Conservation (phyloP, 306 rosid species). For the Vigna hirtella region DNA sequence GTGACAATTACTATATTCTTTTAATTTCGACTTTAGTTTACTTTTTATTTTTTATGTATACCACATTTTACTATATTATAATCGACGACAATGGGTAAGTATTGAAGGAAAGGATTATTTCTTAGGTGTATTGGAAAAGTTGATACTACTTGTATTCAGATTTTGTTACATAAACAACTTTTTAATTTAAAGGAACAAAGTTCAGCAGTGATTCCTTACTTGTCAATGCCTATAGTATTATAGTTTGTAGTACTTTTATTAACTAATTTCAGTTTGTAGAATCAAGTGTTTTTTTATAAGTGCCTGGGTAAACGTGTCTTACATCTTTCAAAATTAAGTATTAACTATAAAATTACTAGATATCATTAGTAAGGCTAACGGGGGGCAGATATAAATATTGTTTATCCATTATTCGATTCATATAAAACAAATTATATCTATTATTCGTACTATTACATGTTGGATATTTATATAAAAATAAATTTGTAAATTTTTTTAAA, state of each 20-base stretch:
- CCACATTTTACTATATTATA: conserved; percentile 24
- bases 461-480: no score
- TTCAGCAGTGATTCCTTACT: conserved; percentile 35
- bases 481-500: no score
- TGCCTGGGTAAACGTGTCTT: background rate
- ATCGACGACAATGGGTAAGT: background rate
- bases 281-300: background rate
- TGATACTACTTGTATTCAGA: conserved; percentile 29
- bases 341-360: no score
- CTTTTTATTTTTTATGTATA: background rate
- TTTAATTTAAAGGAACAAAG: background rate
- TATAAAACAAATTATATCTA: no score
- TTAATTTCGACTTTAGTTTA: conserved; percentile 25
- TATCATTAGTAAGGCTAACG: no score
- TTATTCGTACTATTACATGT: no score
- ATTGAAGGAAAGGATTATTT: conserved; percentile 9
- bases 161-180: conserved; percentile 28
- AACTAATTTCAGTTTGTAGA: background rate
- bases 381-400: no score
- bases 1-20: conserved; percentile 21
- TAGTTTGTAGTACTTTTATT: background rate
- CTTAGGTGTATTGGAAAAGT: conserved; percentile 21
- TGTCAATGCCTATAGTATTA: background rate
- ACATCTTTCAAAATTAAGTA: background rate
- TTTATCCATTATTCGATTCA: no score